Percentiles rank a stretch among this genome's conserved stretches.
These are phyloP conservation scores for Alnus glutinosa DNA, from an alignment of 306 rosid genomes.

Conservation along the genomic window DNA sequence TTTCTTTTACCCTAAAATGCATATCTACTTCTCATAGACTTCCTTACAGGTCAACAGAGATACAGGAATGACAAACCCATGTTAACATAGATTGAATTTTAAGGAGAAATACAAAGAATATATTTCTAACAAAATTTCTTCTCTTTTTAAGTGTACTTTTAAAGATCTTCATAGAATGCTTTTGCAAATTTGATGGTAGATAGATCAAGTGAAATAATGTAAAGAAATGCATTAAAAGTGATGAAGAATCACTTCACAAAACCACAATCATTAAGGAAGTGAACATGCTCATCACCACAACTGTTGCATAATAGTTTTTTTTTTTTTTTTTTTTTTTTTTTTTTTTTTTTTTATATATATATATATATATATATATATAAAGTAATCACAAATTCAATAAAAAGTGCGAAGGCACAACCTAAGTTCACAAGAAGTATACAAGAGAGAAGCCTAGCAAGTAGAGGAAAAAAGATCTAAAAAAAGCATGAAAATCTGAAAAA, in stretches of 20 bases:
- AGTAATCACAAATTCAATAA: too few relatives aligned
- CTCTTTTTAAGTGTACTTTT: too few relatives aligned
- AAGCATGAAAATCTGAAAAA: too few relatives aligned
- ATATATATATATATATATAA: too few relatives aligned
- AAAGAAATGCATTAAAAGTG: neutral
- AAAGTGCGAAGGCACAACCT: too few relatives aligned
- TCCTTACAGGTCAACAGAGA: neutral
- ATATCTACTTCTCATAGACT: neutral
- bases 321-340: too few relatives aligned
- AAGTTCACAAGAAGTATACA: too few relatives aligned
- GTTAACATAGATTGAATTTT: neutral
- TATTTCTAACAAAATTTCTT: too few relatives aligned
- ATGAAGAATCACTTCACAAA: neutral
- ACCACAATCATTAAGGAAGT: neutral
- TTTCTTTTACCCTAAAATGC: neutral
- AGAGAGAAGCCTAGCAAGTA: too few relatives aligned
- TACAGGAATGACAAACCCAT: neutral
- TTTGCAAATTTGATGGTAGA: neutral
- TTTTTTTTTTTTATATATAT: too few relatives aligned
- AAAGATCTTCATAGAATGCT: too few relatives aligned
- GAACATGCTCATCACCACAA: neutral
- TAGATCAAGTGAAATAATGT: neutral
- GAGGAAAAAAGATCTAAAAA: too few relatives aligned
- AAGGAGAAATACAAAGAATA: neutral
- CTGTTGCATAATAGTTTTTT: neutral